Evolutionary conservation across 108 stramenopile genomes (phyloP), one percentile per base, ranked within the genome.

Genomic region (Cyclotella cryptica): DNA sequence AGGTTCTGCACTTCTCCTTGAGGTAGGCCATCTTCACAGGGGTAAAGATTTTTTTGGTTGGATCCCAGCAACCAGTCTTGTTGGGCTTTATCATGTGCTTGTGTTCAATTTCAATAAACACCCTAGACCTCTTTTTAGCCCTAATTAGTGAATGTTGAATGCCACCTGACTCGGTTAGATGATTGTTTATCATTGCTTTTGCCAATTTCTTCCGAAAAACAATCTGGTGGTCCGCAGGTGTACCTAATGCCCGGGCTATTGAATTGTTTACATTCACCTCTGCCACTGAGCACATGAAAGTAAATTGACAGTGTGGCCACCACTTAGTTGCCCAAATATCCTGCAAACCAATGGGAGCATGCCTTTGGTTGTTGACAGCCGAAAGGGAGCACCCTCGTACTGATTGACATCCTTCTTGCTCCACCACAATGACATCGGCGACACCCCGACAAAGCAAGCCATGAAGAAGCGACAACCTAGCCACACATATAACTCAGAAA

Each of bases 251-350:
- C 24, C 72, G 61, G 35, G 67, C 75, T 54, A 5, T 27, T 47
- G 75, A 60, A 19, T 70, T 52, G 46, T 29, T 51, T 41, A 53
- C 74, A 42, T 75, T 75, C 21, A 75, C 74, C 74, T 77, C 75
- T 0, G 67, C 58, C 0, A 77, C 45, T 3, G 27, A 60, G 21
- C 35, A 60, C 8, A 77, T 28, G 60, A 77, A 77, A 26, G 75
- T 61, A 42, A 77, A 69, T 43, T 70, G 67, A 3, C 69, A 49
- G n/a, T 57, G 51, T 0, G 66, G 67, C 66, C 75, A 77, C 52
- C 52, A 57, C 21, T 77, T 68, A 0, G 75, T 69, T 19, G 24
- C 41, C 75, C 75, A 77, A 22, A 18, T 22, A 6, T 55, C 52
- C 17, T 68, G 29, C 24, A 77, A 35, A 46, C 68, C 29, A 58